Evolutionary conservation across 495 filamentous ascomycete genomes (phyloP).

Genomic region (Lophiostoma macrostomum): DNA sequence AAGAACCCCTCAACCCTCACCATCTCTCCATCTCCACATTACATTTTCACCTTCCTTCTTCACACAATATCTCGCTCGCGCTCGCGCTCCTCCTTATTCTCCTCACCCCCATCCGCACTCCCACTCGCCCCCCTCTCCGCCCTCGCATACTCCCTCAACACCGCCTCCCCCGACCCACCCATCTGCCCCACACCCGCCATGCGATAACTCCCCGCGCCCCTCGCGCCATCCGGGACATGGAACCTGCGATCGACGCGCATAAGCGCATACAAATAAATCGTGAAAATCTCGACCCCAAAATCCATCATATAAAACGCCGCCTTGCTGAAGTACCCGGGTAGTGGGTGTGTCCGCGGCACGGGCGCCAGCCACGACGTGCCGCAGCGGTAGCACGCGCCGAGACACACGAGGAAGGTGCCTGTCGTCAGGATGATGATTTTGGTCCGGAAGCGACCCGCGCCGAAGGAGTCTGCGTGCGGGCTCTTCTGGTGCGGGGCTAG

Average conservation of each 20-base stretch:
- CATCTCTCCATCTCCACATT: no score
- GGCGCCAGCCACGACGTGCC: conserved; percentile 54
- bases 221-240: conserved; percentile 40
- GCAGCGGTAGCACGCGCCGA: conserved; percentile 69
- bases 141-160: no score
- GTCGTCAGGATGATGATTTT: conserved; percentile 64
- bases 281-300: conserved; percentile 40
- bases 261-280: conserved; percentile 36
- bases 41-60: no score
- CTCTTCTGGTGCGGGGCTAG: conserved; percentile 48
- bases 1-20: no score
- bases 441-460: conserved; percentile 59
- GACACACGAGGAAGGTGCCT: conserved; percentile 54
- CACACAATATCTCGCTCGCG: no score
- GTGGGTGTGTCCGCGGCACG: conserved; percentile 53
- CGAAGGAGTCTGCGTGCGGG: conserved; percentile 72
- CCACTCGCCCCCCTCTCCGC: no score
- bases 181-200: no score
- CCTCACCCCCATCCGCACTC: no score
- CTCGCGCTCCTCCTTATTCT: no score
- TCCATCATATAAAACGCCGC: conserved; percentile 54
- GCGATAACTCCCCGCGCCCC: conserved; percentile 36
- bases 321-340: conserved; percentile 62
- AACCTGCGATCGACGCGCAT: conserved; percentile 41
- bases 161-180: not conserved